phyloP scores from a whole-genome alignment of 768 basidiomycete genomes.

The Suillus americanus region DNA sequence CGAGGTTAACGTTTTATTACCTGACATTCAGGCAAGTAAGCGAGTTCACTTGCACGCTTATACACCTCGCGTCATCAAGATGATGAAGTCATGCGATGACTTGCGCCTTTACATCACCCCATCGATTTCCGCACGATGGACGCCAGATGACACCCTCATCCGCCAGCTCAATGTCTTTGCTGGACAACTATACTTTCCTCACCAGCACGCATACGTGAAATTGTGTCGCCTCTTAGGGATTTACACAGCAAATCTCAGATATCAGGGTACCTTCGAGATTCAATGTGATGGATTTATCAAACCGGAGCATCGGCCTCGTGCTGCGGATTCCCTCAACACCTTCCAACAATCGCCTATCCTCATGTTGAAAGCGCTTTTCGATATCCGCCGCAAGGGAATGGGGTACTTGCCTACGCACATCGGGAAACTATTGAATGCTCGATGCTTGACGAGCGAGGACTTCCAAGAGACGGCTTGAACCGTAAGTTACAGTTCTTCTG shows the following conservation, averaged over 20 bases:
- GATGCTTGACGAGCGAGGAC: constrained; percentile 24
- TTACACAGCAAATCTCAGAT: constrained; percentile 42
- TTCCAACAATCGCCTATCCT: constrained; percentile 39
- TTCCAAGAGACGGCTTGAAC: constrained; percentile 13
- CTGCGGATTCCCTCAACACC: constrained; percentile 9
- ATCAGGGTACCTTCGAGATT: constrained; percentile 39
- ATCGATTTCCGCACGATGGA: constrained; percentile 16
- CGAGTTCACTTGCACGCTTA: constrained; percentile 42
- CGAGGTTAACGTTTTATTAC: constrained; percentile 39
- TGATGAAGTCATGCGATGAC: constrained; percentile 38
- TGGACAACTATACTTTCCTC: constrained; percentile 42
- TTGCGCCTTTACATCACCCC: constrained; percentile 25
- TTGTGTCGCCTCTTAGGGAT: constrained; percentile 40
- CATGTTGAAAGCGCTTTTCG: constrained; percentile 20
- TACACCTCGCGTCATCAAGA: constrained; percentile 34
- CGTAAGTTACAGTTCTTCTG: background rate
- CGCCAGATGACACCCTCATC: constrained; percentile 14
- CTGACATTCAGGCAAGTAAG: constrained; percentile 33
- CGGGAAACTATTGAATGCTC: constrained; percentile 37
- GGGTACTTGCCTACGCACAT: constrained; percentile 39
- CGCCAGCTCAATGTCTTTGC: constrained; percentile 43
- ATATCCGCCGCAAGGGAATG: constrained; percentile 40
- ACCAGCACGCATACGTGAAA: constrained; percentile 31
- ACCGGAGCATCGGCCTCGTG: constrained; percentile 8
- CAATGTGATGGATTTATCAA: constrained; percentile 23